Evolutionary conservation across 2,329 filamentous ascomycete genomes (phyloP), one percentile per base, ranked within the genome.

Genomic region (Blastomyces parvus): DNA sequence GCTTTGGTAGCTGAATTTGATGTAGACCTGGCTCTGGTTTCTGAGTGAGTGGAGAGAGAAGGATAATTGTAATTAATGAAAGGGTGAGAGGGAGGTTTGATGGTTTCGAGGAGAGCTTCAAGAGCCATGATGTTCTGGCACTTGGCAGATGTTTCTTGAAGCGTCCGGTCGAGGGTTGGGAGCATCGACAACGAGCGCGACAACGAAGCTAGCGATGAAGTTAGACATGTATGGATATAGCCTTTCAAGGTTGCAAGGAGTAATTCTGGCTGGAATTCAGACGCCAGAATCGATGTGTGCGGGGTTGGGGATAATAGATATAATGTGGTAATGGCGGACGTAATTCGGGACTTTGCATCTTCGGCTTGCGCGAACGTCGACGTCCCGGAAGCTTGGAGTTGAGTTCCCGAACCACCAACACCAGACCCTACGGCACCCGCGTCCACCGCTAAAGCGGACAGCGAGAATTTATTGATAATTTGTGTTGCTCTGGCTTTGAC

Each of bases 61-160:
- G 65, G 60, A 38, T 50, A 33, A 40, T 60, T 46, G 1, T 69
- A 66, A 3, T 64, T 64, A 27, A 93, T 73, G 0, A 90, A 78
- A 0, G 90, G 88, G 70, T 96, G 90, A 0, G 74, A 53, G 0
- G 91, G 89, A 0, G 87, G 80, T 67, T 86, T 87, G 2, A 85
- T 87, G 3, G 81, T 79, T 59, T 86, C 84, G 7, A 97, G 84
- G 1, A 97, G 83, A 1, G 86, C 80, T 77, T 96, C 91, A 2
- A 97, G 79, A 0, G 91, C 90, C n/a, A 96, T 86, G 48, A 97
- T 85, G 71, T 95, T 96, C 73, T 96, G 92, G 72, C 93, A 97
- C 56, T 90, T 84, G 5, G 87, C 86, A 7, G 89, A 89, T 27
- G 96, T 86, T 70, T 97, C 94, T 19, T 85, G 80, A 1, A 97